Evolutionary conservation across 2,329 filamentous ascomycete species (phyloP).

Genomic region (Penicillium sp.): DNA sequence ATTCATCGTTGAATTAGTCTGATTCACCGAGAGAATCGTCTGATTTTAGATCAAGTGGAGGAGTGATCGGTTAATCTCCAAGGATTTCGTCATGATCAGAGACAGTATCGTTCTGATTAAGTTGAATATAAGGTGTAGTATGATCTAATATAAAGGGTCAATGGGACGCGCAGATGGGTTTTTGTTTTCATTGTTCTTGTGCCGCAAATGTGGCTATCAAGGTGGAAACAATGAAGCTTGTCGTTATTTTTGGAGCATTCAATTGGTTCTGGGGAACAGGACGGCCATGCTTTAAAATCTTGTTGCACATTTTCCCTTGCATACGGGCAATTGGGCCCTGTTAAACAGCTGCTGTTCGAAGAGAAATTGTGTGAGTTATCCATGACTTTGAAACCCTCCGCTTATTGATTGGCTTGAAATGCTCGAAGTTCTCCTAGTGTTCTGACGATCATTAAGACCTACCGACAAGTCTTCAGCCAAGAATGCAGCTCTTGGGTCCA

Average conservation of each 20-base stretch:
- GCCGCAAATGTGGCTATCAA: background rate
- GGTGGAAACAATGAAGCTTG: background rate
- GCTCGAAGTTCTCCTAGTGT: background rate
- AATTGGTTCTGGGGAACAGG: background rate
- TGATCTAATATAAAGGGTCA: too few relatives aligned
- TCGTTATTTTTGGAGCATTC: background rate
- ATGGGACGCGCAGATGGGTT: too few relatives aligned
- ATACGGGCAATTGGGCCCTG: background rate
- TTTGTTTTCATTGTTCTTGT: too few relatives aligned
- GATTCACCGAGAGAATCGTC: too few relatives aligned
- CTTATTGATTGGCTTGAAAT: background rate
- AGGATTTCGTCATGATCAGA: too few relatives aligned
- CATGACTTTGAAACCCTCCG: background rate
- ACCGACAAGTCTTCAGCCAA: background rate
- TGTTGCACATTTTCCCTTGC: background rate
- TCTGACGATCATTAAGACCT: background rate
- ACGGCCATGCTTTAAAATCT: background rate
- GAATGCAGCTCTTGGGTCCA: background rate
- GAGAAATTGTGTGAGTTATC: background rate
- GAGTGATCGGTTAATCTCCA: too few relatives aligned
- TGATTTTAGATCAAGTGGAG: too few relatives aligned
- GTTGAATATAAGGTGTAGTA: too few relatives aligned
- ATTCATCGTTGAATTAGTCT: too few relatives aligned
- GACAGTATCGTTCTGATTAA: too few relatives aligned
- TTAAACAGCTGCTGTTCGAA: background rate